phyloP scores from a whole-genome alignment of 805 yeast genomes.

The Lipomyces mesembrius region DNA sequence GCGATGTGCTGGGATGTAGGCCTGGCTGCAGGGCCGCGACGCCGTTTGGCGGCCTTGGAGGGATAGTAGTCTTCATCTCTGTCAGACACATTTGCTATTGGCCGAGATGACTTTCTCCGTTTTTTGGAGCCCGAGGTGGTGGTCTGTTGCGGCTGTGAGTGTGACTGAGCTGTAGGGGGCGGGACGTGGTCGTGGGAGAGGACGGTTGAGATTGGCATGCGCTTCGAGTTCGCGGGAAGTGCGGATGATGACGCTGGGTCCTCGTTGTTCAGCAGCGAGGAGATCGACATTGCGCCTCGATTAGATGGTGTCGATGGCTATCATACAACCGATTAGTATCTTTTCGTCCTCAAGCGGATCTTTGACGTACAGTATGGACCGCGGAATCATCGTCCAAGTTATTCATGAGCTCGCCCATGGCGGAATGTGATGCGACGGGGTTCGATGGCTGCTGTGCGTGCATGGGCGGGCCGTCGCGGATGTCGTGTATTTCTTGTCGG shows the following conservation, averaged over 20 bases:
- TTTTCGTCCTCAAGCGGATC: background rate
- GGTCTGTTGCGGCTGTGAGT: background rate
- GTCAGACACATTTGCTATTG: conserved; percentile 5
- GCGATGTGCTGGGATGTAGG: background rate
- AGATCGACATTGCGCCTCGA: conserved; percentile 35
- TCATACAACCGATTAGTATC: background rate
- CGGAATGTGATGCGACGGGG: background rate
- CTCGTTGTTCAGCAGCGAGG: conserved; percentile 33
- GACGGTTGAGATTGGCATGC: conserved; percentile 7
- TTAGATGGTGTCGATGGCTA: conserved; percentile 13
- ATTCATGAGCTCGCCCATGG: background rate
- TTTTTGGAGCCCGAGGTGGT: background rate
- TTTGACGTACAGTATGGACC: background rate
- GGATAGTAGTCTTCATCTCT: conserved; percentile 14
- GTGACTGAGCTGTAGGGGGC: background rate
- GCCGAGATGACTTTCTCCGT: conserved; percentile 6
- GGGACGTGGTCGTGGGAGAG: background rate
- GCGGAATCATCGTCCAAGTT: background rate
- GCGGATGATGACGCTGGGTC: conserved; percentile 19
- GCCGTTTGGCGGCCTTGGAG: conserved; percentile 15
- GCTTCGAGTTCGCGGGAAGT: conserved; percentile 4
- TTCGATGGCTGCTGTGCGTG: background rate
- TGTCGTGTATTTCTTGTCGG: conserved; percentile 8
- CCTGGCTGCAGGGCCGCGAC: background rate
- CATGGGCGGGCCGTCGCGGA: conserved; percentile 7